These are phyloP conservation scores for Eucalyptus guilfoylei DNA, from an alignment of 345 rosid species.

Conservation along the genomic window DNA sequence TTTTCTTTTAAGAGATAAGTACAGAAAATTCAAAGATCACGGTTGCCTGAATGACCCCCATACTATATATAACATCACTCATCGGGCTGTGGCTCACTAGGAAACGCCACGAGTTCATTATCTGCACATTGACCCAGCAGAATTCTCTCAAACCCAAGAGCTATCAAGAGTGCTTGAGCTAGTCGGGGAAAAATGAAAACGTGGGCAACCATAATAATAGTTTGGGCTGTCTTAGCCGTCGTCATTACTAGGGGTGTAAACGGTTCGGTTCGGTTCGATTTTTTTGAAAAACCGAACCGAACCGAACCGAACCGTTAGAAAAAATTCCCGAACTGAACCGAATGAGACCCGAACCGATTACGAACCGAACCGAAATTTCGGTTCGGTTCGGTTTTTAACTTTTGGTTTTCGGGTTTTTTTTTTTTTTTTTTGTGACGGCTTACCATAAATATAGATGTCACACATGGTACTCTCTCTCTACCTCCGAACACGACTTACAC, in stretches of 20 bases:
- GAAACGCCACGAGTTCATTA: background rate
- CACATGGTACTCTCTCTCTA: background rate
- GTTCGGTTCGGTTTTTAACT: too few relatives aligned
- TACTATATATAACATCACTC: background rate
- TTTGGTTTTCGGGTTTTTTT: too few relatives aligned
- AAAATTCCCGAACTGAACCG: accelerated
- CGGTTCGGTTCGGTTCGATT: too few relatives aligned
- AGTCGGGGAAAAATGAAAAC: background rate
- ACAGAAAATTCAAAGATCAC: background rate
- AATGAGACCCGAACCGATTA: too few relatives aligned
- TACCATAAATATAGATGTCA: background rate
- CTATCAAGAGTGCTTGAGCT: background rate
- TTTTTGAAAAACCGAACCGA: too few relatives aligned
- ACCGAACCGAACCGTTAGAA: too few relatives aligned
- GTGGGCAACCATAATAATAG: background rate
- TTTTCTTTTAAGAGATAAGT: background rate
- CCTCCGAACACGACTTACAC: background rate
- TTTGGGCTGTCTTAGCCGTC: background rate
- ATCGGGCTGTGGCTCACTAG: background rate
- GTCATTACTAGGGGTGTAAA: background rate
- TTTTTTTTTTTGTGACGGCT: too few relatives aligned
- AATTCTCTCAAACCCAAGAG: background rate
- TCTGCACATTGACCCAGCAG: background rate
- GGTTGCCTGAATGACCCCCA: background rate
- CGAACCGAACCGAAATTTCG: too few relatives aligned